A percentile compares a stretch with the other conserved stretches of the same genome.
phyloP scores from a whole-genome alignment of 805 yeast species.

The Jamesozyma piceae region DNA sequence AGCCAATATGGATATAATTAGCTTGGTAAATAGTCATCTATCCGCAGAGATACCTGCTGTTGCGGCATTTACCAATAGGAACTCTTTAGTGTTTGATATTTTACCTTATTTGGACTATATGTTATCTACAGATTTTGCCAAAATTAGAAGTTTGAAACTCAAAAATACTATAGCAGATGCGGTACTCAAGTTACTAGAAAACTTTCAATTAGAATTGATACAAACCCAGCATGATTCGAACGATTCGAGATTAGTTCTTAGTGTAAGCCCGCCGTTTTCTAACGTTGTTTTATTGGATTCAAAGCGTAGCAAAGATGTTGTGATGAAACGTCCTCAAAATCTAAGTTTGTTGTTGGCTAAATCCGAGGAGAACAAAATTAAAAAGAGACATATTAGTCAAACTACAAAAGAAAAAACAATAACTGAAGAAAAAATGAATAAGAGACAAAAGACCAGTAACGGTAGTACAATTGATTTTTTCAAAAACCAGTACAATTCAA shows the following conservation, averaged over 20 bases:
- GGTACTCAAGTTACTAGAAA: slow-evolving; percentile 33
- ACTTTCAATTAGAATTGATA: slow-evolving; percentile 35
- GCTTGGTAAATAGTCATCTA: slow-evolving; percentile 16
- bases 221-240: slow-evolving; percentile 24
- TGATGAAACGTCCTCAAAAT: slow-evolving; percentile 19
- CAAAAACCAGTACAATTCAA: slow-evolving; percentile 35
- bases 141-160: slow-evolving; percentile 19
- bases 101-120: slow-evolving; percentile 32
- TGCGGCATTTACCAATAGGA: slow-evolving; percentile 12
- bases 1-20: slow-evolving; percentile 24
- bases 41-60: slow-evolving; percentile 10
- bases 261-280: slow-evolving; percentile 25
- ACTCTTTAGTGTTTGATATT: slow-evolving; percentile 23
- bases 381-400: slow-evolving; percentile 27
- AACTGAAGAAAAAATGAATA: slow-evolving; percentile 14
- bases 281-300: slow-evolving; percentile 20
- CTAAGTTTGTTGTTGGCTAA: slow-evolving; percentile 22
- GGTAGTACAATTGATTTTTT: slow-evolving; percentile 30
- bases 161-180: slow-evolving; percentile 27
- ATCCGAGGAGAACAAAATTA: slow-evolving; percentile 24
- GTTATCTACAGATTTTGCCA: slow-evolving; percentile 18
- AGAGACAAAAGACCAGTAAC: slow-evolving; percentile 13
- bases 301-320: slow-evolving; percentile 16
- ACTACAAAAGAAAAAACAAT: slow-evolving; percentile 11
- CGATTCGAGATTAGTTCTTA: slow-evolving; percentile 12